phyloP scores from a whole-genome alignment of 805 yeast species.

The Grigorovia humatica region DNA sequence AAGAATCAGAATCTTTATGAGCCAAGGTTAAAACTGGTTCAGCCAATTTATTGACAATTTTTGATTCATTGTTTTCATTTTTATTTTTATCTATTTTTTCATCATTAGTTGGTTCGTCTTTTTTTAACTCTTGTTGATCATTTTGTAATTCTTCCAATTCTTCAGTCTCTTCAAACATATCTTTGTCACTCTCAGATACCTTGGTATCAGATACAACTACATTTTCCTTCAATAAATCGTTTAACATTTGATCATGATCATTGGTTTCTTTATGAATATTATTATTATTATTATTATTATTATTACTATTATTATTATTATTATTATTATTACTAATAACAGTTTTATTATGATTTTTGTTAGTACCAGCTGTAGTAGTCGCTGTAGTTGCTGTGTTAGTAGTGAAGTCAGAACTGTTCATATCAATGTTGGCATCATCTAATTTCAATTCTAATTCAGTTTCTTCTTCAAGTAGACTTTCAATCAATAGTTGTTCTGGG shows the following conservation, averaged over 20 bases:
- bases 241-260: neutral
- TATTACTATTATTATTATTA: neutral
- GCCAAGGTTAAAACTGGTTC: neutral
- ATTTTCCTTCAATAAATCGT: neutral
- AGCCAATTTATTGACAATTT: neutral
- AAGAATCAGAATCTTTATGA: neutral
- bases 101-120: neutral
- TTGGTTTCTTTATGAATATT: too few relatives aligned
- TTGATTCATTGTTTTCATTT: neutral
- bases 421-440: slow-evolving; percentile 5
- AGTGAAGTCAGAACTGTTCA: neutral
- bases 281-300: neutral
- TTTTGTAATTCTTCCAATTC: neutral
- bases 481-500: slow-evolving; percentile 9
- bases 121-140: neutral
- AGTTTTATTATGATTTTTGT: too few relatives aligned
- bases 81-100: neutral
- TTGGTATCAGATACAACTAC: neutral
- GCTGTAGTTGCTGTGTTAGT: neutral
- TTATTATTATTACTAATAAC: too few relatives aligned
- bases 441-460: slow-evolving; percentile 16
- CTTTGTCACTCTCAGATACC: neutral
- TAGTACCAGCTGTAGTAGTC: too few relatives aligned
- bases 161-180: neutral
- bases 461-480: slow-evolving; percentile 19